Evolutionary conservation across 2,329 filamentous ascomycete genomes (phyloP).

Genomic region (Claviceps africana): DNA sequence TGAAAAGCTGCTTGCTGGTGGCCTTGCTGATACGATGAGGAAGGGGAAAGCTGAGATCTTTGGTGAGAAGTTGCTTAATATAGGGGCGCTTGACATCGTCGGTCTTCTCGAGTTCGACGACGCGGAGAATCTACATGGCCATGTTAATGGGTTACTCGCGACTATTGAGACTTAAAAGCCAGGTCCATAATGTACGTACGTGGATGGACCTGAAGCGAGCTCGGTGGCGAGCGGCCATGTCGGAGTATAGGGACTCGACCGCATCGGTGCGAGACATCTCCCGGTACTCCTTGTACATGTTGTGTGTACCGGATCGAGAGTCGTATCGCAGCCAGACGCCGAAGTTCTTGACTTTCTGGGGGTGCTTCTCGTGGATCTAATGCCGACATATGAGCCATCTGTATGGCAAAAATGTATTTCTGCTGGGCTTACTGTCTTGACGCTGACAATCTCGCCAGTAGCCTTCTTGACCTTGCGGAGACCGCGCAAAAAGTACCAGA

Average conservation of each 20-base stretch:
- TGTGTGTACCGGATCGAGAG: slow-evolving; percentile 98
- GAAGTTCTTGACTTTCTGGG: slow-evolving; percentile 99
- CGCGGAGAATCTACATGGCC: slow-evolving; percentile 71
- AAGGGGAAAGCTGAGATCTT: slow-evolving; percentile 95
- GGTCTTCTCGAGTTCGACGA: slow-evolving; percentile 90
- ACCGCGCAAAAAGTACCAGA: slow-evolving; percentile 99
- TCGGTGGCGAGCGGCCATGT: slow-evolving; percentile 97
- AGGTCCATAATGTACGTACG: slow-evolving; percentile 45
- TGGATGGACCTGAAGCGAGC: slow-evolving; percentile 96
- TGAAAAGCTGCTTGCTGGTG: slow-evolving; percentile 80
- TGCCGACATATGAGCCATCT: slow-evolving; percentile 6
- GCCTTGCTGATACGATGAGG: slow-evolving; percentile 86
- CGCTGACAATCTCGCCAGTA: slow-evolving; percentile 94
- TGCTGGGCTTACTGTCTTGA: slow-evolving; percentile 63
- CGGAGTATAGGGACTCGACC: slow-evolving; percentile 94
- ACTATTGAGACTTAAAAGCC: background rate
- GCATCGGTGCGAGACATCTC: slow-evolving; percentile 94
- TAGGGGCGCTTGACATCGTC: slow-evolving; percentile 95
- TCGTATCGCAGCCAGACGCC: slow-evolving; percentile 99
- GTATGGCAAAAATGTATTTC: background rate
- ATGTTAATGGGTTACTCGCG: slow-evolving; percentile 3
- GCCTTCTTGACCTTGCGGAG: slow-evolving; percentile 99
- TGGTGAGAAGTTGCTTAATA: slow-evolving; percentile 95
- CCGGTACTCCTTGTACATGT: slow-evolving; percentile 99
- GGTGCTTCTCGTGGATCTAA: slow-evolving; percentile 96